phyloP scores from a whole-genome alignment of 148 eudicot genomes.

The Heliamphora exappendiculata region DNA sequence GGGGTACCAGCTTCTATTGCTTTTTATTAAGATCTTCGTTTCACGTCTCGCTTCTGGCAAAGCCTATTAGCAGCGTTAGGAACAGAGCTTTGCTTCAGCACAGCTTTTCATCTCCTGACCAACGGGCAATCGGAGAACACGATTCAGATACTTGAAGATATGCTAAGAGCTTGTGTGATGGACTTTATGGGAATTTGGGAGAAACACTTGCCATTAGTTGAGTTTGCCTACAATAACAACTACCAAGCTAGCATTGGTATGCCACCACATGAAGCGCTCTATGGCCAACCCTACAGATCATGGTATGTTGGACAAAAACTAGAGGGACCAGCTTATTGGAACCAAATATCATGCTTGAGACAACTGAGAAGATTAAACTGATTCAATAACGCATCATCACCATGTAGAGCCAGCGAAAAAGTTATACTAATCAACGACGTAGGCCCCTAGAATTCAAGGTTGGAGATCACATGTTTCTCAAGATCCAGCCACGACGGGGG shows the following conservation, averaged over 20 bases:
- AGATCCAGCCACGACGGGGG: no score
- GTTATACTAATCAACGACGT: no score
- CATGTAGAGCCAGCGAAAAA: no score
- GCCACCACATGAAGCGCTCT: background rate
- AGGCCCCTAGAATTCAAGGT: no score
- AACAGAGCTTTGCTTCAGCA: background rate
- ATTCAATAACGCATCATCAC: no score
- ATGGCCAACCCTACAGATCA: background rate
- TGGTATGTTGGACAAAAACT: background rate
- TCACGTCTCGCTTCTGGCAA: no score
- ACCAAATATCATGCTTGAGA: no score
- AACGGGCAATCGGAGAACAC: background rate
- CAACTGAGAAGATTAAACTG: no score
- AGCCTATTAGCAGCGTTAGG: background rate
- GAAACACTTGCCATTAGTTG: background rate
- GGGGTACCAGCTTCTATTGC: no score
- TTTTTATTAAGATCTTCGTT: no score
- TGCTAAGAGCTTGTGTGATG: background rate
- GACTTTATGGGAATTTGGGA: background rate
- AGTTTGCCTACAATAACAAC: background rate
- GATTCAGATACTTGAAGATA: background rate
- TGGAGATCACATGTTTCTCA: no score
- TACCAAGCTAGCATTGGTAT: background rate
- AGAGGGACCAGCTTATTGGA: no score
- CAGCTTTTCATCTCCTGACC: background rate